Evolutionary conservation across 1,139 yeast species (phyloP).

Genomic region (Blastobotrys apis): DNA sequence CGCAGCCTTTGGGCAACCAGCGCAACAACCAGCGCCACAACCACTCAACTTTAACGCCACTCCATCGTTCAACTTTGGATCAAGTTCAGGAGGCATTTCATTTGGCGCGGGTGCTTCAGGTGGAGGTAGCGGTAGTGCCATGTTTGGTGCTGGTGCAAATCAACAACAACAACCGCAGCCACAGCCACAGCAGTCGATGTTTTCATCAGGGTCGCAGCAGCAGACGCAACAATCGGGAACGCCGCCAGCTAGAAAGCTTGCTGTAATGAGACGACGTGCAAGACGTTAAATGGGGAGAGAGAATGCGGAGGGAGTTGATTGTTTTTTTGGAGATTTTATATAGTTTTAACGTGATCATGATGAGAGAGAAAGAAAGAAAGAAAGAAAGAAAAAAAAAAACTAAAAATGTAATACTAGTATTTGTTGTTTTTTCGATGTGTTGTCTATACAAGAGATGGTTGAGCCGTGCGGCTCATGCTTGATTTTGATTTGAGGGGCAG

Average conservation of each 20-base stretch:
- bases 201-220: conserved; percentile 3
- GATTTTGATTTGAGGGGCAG: too few species aligned
- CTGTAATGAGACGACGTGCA: conserved; percentile 14
- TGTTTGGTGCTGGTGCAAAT: conserved; percentile 1
- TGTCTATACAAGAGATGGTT: too few species aligned
- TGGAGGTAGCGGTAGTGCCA: conserved; percentile 1
- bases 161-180: conserved; percentile 10
- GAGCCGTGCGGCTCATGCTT: too few species aligned
- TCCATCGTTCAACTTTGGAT: conserved; percentile 12
- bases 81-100: neutral
- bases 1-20: conserved; percentile 11
- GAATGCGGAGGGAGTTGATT: too few species aligned
- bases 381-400: too few species aligned
- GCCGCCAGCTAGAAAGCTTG: conserved; percentile 8
- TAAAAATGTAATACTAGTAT: too few species aligned
- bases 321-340: too few species aligned
- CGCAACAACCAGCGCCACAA: conserved; percentile 3
- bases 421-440: too few species aligned
- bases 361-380: too few species aligned
- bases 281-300: too few species aligned
- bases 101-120: too few species aligned
- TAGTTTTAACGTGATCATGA: too few species aligned
- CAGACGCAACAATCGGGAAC: conserved; percentile 6
- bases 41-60: conserved; percentile 9
- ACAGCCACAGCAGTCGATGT: neutral